Conservation (phyloP, 2,329 filamentous ascomycete species). For the Cordyceps fumosorosea region DNA sequence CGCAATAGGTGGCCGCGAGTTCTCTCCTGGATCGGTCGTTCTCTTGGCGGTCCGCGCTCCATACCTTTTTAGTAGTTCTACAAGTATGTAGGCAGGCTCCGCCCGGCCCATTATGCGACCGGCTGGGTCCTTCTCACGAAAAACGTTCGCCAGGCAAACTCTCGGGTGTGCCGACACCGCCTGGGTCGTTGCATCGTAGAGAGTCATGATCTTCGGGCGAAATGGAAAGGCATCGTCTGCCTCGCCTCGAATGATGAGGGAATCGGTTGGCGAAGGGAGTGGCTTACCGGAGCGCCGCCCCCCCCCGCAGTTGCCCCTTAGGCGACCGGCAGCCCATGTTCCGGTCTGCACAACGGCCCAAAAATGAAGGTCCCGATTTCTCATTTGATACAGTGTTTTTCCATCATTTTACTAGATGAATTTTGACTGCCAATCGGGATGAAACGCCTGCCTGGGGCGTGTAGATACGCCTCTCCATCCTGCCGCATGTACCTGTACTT, state of each 20-base stretch:
- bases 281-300: too few species aligned
- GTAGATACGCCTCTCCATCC: not conserved
- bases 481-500: not conserved
- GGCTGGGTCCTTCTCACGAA: not conserved
- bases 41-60: not conserved
- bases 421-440: not conserved
- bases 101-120: constrained; percentile 7
- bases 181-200: not conserved
- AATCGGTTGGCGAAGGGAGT: not conserved
- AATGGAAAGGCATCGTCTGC: not conserved
- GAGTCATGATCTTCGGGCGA: not conserved
- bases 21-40: not conserved
- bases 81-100: not conserved
- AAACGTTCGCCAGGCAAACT: not conserved
- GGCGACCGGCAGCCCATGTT: not conserved
- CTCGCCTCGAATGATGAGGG: not conserved
- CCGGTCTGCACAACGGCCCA: not conserved
- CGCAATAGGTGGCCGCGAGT: not conserved
- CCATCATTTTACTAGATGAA: not conserved
- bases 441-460: not conserved
- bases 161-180: not conserved
- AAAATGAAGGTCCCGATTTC: not conserved
- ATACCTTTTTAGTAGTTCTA: not conserved
- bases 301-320: not conserved
- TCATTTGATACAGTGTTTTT: not conserved